Conservation (phyloP, 352 stramenopile species). For the Phytopythium chamaehyphon region DNA sequence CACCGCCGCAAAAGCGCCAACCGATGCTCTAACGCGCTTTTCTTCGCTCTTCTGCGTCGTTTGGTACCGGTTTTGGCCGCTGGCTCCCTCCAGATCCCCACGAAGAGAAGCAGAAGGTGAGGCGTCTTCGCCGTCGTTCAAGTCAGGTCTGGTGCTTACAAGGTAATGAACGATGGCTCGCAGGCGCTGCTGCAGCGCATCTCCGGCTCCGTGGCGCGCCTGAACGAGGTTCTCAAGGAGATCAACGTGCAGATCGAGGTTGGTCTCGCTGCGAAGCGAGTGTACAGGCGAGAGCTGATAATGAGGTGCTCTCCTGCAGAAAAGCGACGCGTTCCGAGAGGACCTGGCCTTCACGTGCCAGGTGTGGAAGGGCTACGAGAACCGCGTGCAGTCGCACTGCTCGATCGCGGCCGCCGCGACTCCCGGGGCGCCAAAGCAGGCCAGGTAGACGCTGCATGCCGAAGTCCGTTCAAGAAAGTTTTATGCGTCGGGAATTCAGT, state of each 20-base stretch:
- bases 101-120: conserved; percentile 84
- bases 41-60: neutral
- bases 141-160: neutral
- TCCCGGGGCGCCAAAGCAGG: neutral
- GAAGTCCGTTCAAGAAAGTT: too few species aligned
- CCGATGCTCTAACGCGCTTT: neutral
- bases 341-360: conserved; percentile 70
- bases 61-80: neutral
- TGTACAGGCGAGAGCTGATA: neutral
- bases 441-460: too few species aligned
- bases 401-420: conserved; percentile 15
- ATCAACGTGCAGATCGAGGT: conserved; percentile 86
- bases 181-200: conserved; percentile 75
- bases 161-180: neutral
- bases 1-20: neutral
- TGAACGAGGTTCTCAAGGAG: conserved; percentile 82
- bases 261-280: neutral
- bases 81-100: conserved; percentile 47
- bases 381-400: conserved; percentile 72
- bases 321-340: conserved; percentile 72
- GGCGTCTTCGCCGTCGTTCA: neutral
- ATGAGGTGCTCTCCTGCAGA: conserved; percentile 26
- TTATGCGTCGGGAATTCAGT: neutral
- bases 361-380: conserved; percentile 84
- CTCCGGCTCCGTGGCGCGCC: conserved; percentile 60